Conservation (phyloP, 768 basidiomycete species). For the Mycena chlorophos region DNA sequence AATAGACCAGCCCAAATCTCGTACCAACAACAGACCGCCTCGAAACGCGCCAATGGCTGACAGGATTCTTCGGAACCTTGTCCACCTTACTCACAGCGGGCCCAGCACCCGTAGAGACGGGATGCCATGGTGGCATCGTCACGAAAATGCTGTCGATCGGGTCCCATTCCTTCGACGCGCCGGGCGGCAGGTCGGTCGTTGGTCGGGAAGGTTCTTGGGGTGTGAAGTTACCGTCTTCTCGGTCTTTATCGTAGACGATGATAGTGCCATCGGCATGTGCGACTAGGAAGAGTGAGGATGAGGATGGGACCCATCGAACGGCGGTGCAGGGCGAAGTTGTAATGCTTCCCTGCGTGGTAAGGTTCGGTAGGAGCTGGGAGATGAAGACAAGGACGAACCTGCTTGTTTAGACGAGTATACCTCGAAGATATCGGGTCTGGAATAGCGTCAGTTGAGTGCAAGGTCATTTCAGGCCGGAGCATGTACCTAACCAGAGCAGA, state of each 20-base stretch:
- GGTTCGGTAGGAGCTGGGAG: slow-evolving; percentile 10
- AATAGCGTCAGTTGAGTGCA: slow-evolving; percentile 9
- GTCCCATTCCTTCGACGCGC: slow-evolving; percentile 64
- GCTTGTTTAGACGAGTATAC: slow-evolving; percentile 87
- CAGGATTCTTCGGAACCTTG: slow-evolving; percentile 76
- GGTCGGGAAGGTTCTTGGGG: slow-evolving; percentile 51
- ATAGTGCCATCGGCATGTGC: slow-evolving; percentile 90
- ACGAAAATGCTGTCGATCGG: slow-evolving; percentile 75
- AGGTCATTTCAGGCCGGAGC: background rate
- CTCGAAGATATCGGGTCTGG: slow-evolving; percentile 78
- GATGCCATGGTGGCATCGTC: slow-evolving; percentile 86
- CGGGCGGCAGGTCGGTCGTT: slow-evolving; percentile 29
- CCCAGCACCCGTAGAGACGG: slow-evolving; percentile 49
- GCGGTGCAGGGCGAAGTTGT: slow-evolving; percentile 81
- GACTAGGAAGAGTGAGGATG: slow-evolving; percentile 78
- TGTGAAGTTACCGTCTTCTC: slow-evolving; percentile 78
- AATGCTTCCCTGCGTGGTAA: slow-evolving; percentile 62
- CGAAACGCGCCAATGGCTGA: slow-evolving; percentile 87
- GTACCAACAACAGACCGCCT: slow-evolving; percentile 70
- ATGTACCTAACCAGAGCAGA: slow-evolving; percentile 88
- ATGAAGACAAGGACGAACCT: slow-evolving; percentile 44
- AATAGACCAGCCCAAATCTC: slow-evolving; percentile 21
- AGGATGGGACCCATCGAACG: slow-evolving; percentile 86
- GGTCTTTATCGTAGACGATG: slow-evolving; percentile 87
- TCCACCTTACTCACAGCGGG: slow-evolving; percentile 63